phyloP scores from a whole-genome alignment of 2,329 filamentous ascomycete species.

The Ceratocystis papillata region DNA sequence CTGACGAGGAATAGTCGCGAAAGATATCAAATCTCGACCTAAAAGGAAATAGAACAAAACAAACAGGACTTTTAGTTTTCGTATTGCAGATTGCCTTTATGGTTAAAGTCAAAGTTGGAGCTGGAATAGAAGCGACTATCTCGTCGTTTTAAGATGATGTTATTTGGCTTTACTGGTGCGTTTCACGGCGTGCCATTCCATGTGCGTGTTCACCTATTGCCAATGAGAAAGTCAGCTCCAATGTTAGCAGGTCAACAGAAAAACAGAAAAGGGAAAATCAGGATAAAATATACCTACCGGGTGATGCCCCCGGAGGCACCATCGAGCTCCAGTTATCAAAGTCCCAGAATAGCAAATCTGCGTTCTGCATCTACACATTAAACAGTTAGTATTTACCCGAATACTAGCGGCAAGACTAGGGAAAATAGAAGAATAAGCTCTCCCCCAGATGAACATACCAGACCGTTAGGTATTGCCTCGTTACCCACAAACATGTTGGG shows the following conservation, averaged over 20 bases:
- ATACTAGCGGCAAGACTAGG: background rate
- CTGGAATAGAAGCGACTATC: too few relatives aligned
- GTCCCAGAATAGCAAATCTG: constrained; percentile 21
- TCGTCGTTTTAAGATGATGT: background rate
- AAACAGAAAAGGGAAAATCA: background rate
- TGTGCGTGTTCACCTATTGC: background rate
- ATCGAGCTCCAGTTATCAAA: constrained; percentile 24
- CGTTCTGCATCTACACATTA: constrained; percentile 12
- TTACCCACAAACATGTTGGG: constrained; percentile 19
- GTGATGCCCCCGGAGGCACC: constrained; percentile 22
- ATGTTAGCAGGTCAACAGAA: background rate
- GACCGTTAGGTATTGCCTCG: constrained; percentile 13
- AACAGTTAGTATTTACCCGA: background rate
- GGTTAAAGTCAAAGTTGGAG: too few relatives aligned
- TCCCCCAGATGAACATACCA: constrained; percentile 1
- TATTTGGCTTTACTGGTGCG: background rate
- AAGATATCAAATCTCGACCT: too few relatives aligned
- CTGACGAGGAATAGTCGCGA: background rate
- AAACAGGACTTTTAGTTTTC: too few relatives aligned
- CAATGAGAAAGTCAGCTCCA: background rate
- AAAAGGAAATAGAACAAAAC: too few relatives aligned
- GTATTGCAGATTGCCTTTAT: too few relatives aligned
- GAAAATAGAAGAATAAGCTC: background rate
- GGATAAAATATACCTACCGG: constrained; percentile 6
- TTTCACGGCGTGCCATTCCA: background rate